Evolutionary conservation across 2,329 filamentous ascomycete species (phyloP).

Genomic region (Huntiella moniliformis): DNA sequence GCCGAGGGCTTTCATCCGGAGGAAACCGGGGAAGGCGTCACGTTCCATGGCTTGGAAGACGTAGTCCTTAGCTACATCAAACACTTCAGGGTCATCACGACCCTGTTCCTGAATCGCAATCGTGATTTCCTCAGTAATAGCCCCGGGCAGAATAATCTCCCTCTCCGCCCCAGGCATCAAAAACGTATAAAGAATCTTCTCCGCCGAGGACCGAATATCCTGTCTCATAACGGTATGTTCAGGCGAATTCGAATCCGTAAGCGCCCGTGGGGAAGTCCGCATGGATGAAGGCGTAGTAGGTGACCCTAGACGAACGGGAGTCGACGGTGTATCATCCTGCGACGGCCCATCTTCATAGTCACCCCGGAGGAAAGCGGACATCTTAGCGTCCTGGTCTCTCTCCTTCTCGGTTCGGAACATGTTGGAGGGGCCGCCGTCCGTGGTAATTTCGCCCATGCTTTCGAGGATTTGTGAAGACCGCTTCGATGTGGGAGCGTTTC

Average conservation of each 20-base stretch:
- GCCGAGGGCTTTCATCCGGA: constrained; percentile 84
- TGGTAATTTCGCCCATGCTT: constrained; percentile 46
- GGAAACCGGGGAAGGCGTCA: constrained; percentile 94
- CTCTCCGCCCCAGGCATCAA: constrained; percentile 86
- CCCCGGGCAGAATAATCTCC: constrained; percentile 81
- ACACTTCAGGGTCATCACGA: constrained; percentile 90
- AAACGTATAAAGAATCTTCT: constrained; percentile 98
- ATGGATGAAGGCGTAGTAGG: constrained; percentile 27
- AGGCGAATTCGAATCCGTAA: constrained; percentile 63
- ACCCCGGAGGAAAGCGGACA: constrained; percentile 74
- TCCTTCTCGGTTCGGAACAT: constrained; percentile 51
- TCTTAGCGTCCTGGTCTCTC: constrained; percentile 66
- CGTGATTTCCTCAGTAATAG: constrained; percentile 72
- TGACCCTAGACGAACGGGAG: constrained; percentile 5
- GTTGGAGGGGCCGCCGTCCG: constrained; percentile 38
- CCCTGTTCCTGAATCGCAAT: constrained; percentile 76
- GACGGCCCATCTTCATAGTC: constrained; percentile 21
- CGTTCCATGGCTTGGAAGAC: constrained; percentile 99
- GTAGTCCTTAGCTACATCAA: constrained; percentile 95
- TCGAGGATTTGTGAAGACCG: constrained; percentile 68
- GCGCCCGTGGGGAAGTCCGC: constrained; percentile 38
- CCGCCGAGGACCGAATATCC: constrained; percentile 81
- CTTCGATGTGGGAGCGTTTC: constrained; percentile 59
- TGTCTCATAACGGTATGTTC: constrained; percentile 68
- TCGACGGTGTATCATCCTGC: neutral